phyloP scores from a whole-genome alignment of 2,329 filamentous ascomycete species.

The Aspergillus melleus region DNA sequence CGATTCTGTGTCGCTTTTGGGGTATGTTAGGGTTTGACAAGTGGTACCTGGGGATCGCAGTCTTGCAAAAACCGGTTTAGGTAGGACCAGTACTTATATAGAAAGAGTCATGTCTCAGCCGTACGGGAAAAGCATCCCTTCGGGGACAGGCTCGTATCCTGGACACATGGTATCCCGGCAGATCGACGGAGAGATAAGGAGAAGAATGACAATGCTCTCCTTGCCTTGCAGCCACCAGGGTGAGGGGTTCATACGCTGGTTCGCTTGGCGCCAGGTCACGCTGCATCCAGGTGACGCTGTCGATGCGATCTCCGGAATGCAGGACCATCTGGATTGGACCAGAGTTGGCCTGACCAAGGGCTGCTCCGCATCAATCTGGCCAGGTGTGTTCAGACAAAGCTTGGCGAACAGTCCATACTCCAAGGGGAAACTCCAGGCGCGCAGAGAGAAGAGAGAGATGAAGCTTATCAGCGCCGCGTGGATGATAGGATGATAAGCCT shows the following conservation, averaged over 20 bases:
- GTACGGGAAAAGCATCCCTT: background rate
- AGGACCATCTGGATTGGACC: background rate
- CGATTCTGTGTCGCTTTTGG: background rate
- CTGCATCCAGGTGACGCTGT: background rate
- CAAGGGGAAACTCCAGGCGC: conserved; percentile 5
- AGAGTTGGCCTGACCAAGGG: background rate
- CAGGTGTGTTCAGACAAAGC: background rate
- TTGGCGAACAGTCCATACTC: conserved; percentile 4
- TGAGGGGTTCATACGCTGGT: conserved; percentile 6
- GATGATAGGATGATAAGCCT: conserved; percentile 4
- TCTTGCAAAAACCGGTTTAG: background rate
- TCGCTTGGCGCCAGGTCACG: conserved; percentile 14
- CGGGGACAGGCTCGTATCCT: background rate
- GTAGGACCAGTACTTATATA: background rate
- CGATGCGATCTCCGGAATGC: background rate
- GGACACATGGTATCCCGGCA: background rate
- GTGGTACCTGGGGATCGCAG: background rate
- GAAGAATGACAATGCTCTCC: background rate
- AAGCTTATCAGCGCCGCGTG: background rate
- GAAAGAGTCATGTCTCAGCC: background rate
- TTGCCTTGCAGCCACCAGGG: background rate
- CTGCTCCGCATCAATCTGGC: background rate
- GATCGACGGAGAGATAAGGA: background rate
- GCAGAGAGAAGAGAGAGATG: background rate
- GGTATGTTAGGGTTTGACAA: background rate